Conservation (phyloP, 352 stramenopile species). For the Pythium utonaiense region DNA sequence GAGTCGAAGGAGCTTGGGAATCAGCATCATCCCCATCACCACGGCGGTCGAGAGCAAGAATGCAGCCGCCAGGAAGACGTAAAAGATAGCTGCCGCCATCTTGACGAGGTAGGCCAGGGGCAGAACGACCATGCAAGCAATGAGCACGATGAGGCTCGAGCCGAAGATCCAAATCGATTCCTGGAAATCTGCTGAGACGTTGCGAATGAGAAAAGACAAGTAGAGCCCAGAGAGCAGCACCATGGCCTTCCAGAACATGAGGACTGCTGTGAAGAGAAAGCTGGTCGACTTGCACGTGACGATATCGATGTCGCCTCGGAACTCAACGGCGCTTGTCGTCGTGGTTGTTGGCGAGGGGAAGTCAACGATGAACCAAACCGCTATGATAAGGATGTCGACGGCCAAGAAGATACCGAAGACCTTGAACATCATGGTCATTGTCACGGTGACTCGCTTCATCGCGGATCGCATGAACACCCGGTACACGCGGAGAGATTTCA, state of each 20-base stretch:
- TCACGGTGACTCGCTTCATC: conserved; percentile 22
- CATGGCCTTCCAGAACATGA: conserved; percentile 31
- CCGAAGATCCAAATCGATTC: conserved; percentile 29
- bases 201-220: conserved; percentile 20
- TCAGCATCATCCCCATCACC: conserved; percentile 27
- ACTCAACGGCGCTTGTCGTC: background rate
- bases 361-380: conserved; percentile 22
- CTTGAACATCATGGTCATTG: conserved; percentile 19
- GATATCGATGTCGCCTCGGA: conserved; percentile 4
- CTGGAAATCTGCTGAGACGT: conserved; percentile 21
- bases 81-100: conserved; percentile 24
- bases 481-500: conserved; percentile 34
- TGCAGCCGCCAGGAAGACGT: conserved; percentile 19
- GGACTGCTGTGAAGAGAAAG: conserved; percentile 22
- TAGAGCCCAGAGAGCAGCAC: conserved; percentile 13
- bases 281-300: conserved; percentile 21
- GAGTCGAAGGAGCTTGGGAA: conserved; percentile 24
- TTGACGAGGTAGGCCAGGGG: conserved; percentile 40
- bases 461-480: conserved; percentile 24
- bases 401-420: conserved; percentile 12
- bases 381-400: conserved; percentile 24
- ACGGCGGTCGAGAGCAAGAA: conserved; percentile 18
- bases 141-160: conserved; percentile 26
- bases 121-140: conserved; percentile 30
- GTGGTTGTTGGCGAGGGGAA: conserved; percentile 36